phyloP scores from a whole-genome alignment of 768 basidiomycete species.

The Daedalea quercina region DNA sequence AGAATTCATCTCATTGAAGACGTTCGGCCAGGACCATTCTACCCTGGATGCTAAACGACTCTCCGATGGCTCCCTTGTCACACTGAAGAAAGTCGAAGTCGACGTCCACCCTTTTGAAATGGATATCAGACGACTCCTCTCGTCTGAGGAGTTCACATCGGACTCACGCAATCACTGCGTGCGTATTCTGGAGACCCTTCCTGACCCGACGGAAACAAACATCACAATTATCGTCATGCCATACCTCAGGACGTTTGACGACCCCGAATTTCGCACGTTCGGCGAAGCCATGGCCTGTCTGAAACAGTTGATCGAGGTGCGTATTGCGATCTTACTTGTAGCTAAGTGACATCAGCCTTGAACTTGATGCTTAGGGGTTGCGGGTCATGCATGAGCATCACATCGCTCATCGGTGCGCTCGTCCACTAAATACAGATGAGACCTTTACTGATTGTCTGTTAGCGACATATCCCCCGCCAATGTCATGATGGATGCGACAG shows the following conservation, averaged over 20 bases:
- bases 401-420: slow-evolving; percentile 1
- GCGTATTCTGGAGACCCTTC: slow-evolving; percentile 13
- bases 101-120: slow-evolving; percentile 6
- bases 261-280: slow-evolving; percentile 18
- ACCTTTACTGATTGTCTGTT: background rate
- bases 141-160: background rate
- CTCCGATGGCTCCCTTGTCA: slow-evolving; percentile 12
- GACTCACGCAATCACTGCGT: slow-evolving; percentile 20
- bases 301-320: slow-evolving; percentile 18
- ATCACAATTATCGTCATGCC: slow-evolving; percentile 18
- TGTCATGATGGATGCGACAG: slow-evolving; percentile 9
- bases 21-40: background rate
- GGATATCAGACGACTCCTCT: slow-evolving; percentile 8
- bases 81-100: slow-evolving; percentile 11
- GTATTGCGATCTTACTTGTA: background rate
- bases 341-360: background rate
- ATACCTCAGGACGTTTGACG: slow-evolving; percentile 11
- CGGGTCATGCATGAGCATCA: slow-evolving; percentile 4
- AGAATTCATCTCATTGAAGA: background rate
- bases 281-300: slow-evolving; percentile 21
- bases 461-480: slow-evolving; percentile 3
- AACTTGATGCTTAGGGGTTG: background rate
- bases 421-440: background rate
- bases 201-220: slow-evolving; percentile 7
- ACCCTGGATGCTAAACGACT: slow-evolving; percentile 13